phyloP scores from a whole-genome alignment of 2,329 filamentous ascomycete species.

The Metarhizium sp. region DNA sequence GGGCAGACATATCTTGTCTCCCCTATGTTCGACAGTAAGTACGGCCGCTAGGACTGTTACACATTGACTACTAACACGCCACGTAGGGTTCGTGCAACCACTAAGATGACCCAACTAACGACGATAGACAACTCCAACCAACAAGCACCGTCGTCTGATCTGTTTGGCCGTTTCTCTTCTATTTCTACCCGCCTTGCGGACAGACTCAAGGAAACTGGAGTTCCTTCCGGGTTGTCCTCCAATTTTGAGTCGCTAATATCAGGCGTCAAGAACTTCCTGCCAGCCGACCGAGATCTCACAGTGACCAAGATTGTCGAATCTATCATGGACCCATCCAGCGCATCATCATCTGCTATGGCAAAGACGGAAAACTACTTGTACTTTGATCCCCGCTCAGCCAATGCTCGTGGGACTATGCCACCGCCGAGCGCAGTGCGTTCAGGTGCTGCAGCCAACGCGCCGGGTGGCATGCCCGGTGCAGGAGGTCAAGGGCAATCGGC shows the following conservation, averaged over 20 bases:
- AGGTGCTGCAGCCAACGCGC: conserved; percentile 30
- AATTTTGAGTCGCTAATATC: conserved; percentile 94
- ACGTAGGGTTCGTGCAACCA: conserved; percentile 74
- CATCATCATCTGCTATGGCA: conserved; percentile 82
- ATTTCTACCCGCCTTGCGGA: conserved; percentile 89
- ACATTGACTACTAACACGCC: conserved; percentile 18
- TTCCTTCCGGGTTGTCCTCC: conserved; percentile 56
- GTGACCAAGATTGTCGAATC: conserved; percentile 97
- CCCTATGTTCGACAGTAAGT: conserved; percentile 78
- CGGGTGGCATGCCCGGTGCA: conserved; percentile 40
- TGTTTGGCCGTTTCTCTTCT: conserved; percentile 89
- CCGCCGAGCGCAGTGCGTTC: conserved; percentile 56
- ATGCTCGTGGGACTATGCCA: conserved; percentile 85
- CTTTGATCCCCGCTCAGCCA: conserved; percentile 90
- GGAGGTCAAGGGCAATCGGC: conserved; percentile 58
- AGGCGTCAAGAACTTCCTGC: conserved; percentile 97
- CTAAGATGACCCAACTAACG: conserved; percentile 96
- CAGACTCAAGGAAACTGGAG: conserved; percentile 81
- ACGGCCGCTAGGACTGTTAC: not conserved
- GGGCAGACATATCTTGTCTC: conserved; percentile 67
- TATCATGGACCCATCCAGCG: conserved; percentile 89
- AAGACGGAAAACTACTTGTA: conserved; percentile 97
- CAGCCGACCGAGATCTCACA: conserved; percentile 87
- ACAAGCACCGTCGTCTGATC: conserved; percentile 55
- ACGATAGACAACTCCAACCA: conserved; percentile 63